Conservation (phyloP, 2,329 filamentous ascomycete genomes). For the Berkeleyomyces basicola region DNA sequence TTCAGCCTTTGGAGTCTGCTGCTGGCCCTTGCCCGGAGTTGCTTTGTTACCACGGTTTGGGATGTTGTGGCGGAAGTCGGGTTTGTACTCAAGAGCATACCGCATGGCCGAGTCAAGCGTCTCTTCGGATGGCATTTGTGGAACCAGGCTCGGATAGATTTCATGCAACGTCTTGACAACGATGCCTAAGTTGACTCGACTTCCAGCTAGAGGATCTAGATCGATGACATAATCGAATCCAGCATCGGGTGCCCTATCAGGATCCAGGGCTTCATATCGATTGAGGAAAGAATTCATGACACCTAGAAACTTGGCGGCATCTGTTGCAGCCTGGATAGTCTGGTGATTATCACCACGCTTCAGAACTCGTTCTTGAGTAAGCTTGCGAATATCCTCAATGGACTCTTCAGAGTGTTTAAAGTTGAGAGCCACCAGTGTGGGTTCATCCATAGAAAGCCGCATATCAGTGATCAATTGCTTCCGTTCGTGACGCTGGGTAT, state of each 20-base stretch:
- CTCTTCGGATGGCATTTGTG: conserved; percentile 49
- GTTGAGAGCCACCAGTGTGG: conserved; percentile 69
- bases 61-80: conserved; percentile 59
- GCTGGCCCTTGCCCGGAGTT: conserved; percentile 17
- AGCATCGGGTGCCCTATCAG: conserved; percentile 52
- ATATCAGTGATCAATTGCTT: conserved; percentile 76
- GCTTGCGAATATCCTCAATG: conserved; percentile 52
- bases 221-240: conserved; percentile 74
- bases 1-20: conserved; percentile 18
- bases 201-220: conserved; percentile 61
- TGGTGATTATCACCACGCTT: conserved; percentile 90
- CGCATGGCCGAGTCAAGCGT: conserved; percentile 69
- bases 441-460: conserved; percentile 40
- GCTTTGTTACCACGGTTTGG: conserved; percentile 35
- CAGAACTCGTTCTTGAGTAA: conserved; percentile 66
- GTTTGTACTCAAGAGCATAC: conserved; percentile 58
- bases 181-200: conserved; percentile 70
- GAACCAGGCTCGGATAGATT: conserved; percentile 63
- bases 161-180: conserved; percentile 54
- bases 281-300: conserved; percentile 93
- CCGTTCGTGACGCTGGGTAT: conserved; percentile 75
- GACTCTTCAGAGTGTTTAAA: conserved; percentile 71
- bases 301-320: conserved; percentile 54
- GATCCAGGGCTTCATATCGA: conserved; percentile 65
- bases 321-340: conserved; percentile 76